phyloP scores from a whole-genome alignment of 139 green algal genomes.

The Chara braunii region DNA sequence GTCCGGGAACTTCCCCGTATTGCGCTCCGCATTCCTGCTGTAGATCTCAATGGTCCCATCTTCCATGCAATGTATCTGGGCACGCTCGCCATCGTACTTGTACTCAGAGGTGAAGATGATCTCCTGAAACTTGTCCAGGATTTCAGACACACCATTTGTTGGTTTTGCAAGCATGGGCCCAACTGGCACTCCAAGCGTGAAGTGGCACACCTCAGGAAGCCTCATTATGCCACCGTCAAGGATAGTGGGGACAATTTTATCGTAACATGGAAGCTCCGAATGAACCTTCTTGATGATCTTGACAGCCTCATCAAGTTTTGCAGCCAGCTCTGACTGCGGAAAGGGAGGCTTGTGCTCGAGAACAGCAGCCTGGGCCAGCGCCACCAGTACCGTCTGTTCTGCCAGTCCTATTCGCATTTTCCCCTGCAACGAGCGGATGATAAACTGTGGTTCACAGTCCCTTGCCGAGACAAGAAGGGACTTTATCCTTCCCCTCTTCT shows the following conservation, averaged over 20 bases:
- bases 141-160: conserved; percentile 73
- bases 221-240: conserved; percentile 56
- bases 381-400: conserved; percentile 83
- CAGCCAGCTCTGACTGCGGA: conserved; percentile 3
- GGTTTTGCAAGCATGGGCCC: conserved; percentile 92
- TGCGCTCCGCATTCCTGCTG: conserved; percentile 83
- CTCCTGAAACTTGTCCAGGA: conserved; percentile 80
- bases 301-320: conserved; percentile 13
- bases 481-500: conserved; percentile 54
- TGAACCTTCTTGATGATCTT: conserved; percentile 67
- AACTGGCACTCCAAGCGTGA: conserved; percentile 71
- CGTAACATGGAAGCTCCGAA: conserved; percentile 81
- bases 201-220: conserved; percentile 63
- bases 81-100: conserved; percentile 86
- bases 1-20: conserved; percentile 89
- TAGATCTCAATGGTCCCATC: conserved; percentile 45
- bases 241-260: conserved; percentile 76
- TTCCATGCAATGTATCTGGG: conserved; percentile 51
- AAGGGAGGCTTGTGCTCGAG: conserved; percentile 49
- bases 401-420: conserved; percentile 94
- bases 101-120: conserved; percentile 91
- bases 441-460: conserved; percentile 78
- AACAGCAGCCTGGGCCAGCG: conserved; percentile 75
- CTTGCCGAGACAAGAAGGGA: conserved; percentile 76
- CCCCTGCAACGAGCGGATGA: conserved; percentile 59